Evolutionary conservation across 75 land plant species (phyloP), one percentile per base, ranked within the genome.

Genomic region (Picea sitchensis): DNA sequence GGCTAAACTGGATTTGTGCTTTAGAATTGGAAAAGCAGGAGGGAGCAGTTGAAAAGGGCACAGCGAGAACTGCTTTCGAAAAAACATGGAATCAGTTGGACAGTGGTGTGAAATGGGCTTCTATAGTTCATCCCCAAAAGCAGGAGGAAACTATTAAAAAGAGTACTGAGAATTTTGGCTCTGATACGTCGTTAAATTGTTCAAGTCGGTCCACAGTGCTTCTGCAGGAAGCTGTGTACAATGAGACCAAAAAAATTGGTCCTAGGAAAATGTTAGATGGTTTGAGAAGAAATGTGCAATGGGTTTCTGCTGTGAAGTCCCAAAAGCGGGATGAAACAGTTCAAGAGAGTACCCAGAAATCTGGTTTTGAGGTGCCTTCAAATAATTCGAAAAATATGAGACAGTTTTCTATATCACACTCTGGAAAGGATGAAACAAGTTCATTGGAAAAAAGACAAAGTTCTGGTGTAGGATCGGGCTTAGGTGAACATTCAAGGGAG

Each of bases 221-320:
- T 60, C 32, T 79, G 65, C 61, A 32, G 80, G 80, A 72, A 83
- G 21, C 73, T n/a, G 72, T 83, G 73, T 6, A 78, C 78, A 58
- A 81, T 64, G 54, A 67, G 78, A 51, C 78, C 79, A 59, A 86
- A 80, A 80, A 78, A 82, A 26, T 13, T 74, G n/a, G 80, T 13
- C 38, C 58, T 73, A 68, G 14, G n/a, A 67, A 41, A 73, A n/a
- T 60, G 78, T 76, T 34, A 80, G 38, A n/a, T 47, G 51, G 26
- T 83, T 61, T 41, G 76, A 15, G 32, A 64, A 59, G 8, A 20
- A 18, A 44, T 71, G 51, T 44, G 79, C 60, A 9, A 12, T 51
- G 51, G 77, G 76, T 62, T 44, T 78, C 58, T 58, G 59, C 58
- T 20, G 65, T 30, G 23, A 73, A 14, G 44, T 58, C 76, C 14